These are phyloP conservation scores for Pleurotus djamor DNA, from an alignment of 768 basidiomycete species.

Conservation along the genomic window DNA sequence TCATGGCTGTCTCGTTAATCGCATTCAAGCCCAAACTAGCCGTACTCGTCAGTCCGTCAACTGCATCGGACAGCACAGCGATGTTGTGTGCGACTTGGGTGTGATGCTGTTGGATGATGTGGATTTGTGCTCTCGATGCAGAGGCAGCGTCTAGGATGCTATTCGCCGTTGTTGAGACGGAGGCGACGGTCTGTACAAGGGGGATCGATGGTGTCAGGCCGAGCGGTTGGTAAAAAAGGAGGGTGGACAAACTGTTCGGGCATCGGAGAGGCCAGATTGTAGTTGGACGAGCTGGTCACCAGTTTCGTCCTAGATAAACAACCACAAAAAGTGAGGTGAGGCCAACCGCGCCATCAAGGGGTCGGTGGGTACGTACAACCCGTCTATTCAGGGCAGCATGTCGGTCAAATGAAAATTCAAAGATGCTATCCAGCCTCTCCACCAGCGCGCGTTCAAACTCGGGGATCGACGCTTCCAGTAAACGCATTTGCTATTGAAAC, in stretches of 20 bases:
- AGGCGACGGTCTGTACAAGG: background rate
- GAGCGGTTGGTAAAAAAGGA: too few relatives aligned
- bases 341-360: background rate
- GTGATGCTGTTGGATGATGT: background rate
- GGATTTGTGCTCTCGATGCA: background rate
- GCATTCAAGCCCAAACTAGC: background rate
- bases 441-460: background rate
- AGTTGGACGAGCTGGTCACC: too few relatives aligned
- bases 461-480: background rate
- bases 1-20: background rate
- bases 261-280: too few relatives aligned
- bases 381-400: background rate
- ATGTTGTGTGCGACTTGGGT: background rate
- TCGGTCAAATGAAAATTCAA: background rate
- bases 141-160: background rate
- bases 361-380: background rate
- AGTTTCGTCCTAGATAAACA: too few relatives aligned
- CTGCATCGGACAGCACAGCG: background rate
- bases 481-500: background rate
- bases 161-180: background rate
- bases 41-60: background rate
- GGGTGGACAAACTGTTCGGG: too few relatives aligned
- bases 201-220: too few relatives aligned
- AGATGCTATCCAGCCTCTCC: background rate
- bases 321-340: background rate